Percentiles rank a stretch among this genome's conserved stretches.
These are phyloP conservation scores for Saccharomycopsis hybrid DNA, from an alignment of 1,139 yeast species.

Conservation along the genomic window DNA sequence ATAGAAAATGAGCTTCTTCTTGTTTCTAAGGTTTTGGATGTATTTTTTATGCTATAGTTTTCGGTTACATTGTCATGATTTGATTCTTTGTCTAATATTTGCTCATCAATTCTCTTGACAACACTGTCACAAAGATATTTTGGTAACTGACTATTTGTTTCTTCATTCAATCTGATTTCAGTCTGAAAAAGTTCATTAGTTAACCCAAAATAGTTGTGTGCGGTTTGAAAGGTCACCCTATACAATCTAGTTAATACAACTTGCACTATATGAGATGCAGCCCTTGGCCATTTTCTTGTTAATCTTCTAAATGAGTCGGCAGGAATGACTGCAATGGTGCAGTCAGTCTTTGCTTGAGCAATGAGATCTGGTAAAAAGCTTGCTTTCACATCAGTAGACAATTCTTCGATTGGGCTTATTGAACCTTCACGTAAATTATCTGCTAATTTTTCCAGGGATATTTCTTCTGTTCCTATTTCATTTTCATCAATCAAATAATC, in stretches of 20 bases:
- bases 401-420: not conserved
- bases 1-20: slow-evolving; percentile 13
- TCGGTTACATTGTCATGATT: not conserved
- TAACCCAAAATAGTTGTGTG: slow-evolving; percentile 78
- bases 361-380: slow-evolving; percentile 30
- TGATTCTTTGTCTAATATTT: slow-evolving; percentile 13
- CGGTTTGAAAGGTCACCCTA: slow-evolving; percentile 86
- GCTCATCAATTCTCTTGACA: slow-evolving; percentile 36
- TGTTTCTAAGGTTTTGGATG: slow-evolving; percentile 2
- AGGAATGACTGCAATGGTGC: slow-evolving; percentile 91
- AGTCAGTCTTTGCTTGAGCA: slow-evolving; percentile 41
- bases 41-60: not conserved
- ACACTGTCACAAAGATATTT: slow-evolving; percentile 39
- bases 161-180: slow-evolving; percentile 59
- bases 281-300: slow-evolving; percentile 72
- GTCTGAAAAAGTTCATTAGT: slow-evolving; percentile 77
- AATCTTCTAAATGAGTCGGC: slow-evolving; percentile 71
- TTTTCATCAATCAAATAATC: slow-evolving; percentile 3
- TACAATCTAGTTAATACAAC: slow-evolving; percentile 83
- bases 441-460: too few relatives aligned
- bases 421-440: not conserved
- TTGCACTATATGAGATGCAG: slow-evolving; percentile 90
- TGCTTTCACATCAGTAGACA: not conserved
- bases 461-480: too few relatives aligned
- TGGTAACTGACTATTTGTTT: slow-evolving; percentile 47